A percentile compares a stretch with the other conserved stretches of the same genome.
Evolutionary conservation across 768 basidiomycete species (phyloP).

Genomic region (Boletellus emodensis): DNA sequence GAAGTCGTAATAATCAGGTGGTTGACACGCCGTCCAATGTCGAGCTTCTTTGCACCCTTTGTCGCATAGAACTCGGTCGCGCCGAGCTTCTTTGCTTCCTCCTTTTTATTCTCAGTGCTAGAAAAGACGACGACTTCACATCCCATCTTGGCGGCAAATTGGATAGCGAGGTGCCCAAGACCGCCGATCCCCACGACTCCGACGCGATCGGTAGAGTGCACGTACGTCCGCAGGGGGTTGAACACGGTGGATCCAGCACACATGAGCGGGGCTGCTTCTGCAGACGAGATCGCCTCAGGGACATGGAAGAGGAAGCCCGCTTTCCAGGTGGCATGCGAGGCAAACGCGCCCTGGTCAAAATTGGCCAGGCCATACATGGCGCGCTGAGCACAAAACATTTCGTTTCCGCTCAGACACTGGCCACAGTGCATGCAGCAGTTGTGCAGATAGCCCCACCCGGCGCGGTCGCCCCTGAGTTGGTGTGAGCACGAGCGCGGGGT

Average conservation of each 20-base stretch:
- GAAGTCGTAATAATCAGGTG: constrained; percentile 33
- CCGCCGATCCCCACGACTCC: constrained; percentile 35
- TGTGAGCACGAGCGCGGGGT: background rate
- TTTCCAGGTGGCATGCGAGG: constrained; percentile 34
- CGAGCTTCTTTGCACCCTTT: constrained; percentile 22
- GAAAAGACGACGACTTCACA: constrained; percentile 37
- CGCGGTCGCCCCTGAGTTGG: constrained; percentile 31
- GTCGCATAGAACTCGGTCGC: constrained; percentile 36
- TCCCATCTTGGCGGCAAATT: constrained; percentile 39
- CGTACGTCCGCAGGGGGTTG: constrained; percentile 22
- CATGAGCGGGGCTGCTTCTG: constrained; percentile 34
- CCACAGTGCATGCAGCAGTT: constrained; percentile 31
- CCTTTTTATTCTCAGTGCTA: constrained; percentile 29
- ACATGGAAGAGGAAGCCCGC: constrained; percentile 34
- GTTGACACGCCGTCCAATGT: constrained; percentile 25
- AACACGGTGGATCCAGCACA: constrained; percentile 37
- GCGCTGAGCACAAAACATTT: constrained; percentile 24
- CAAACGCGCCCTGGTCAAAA: constrained; percentile 34
- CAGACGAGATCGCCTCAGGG: constrained; percentile 29
- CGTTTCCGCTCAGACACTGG: constrained; percentile 33
- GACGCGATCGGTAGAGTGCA: constrained; percentile 32
- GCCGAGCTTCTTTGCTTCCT: constrained; percentile 32
- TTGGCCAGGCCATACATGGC: constrained; percentile 25
- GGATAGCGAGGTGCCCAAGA: constrained; percentile 37
- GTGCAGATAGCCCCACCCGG: constrained; percentile 36